Evolutionary conservation across 2,329 filamentous ascomycete genomes (phyloP).

Genomic region (Pseudophaeomoniella oleicola): DNA sequence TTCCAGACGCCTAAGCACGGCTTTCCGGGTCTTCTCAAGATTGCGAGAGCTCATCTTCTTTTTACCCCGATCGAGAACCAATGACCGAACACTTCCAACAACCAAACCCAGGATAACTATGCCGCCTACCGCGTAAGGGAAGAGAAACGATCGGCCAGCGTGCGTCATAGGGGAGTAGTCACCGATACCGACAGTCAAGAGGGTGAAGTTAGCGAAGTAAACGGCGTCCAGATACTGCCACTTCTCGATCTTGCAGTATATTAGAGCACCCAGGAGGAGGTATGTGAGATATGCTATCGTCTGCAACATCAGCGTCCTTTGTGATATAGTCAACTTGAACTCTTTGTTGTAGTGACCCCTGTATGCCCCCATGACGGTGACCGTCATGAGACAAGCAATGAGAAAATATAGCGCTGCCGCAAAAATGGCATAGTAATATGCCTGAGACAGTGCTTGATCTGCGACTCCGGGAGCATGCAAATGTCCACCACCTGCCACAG

Average conservation of each 20-base stretch:
- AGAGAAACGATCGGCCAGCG: constrained; percentile 34
- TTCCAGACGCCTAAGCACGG: constrained; percentile 15
- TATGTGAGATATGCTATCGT: constrained; percentile 27
- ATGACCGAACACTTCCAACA: constrained; percentile 32
- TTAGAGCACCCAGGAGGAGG: constrained; percentile 21
- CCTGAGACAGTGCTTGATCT: constrained; percentile 36
- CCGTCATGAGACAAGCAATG: constrained; percentile 37
- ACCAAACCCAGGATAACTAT: constrained; percentile 41
- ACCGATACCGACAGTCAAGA: constrained; percentile 41
- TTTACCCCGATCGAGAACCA: constrained; percentile 23
- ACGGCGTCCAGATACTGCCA: constrained; percentile 40
- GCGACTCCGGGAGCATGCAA: constrained; percentile 23
- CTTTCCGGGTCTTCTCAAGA: constrained; percentile 18
- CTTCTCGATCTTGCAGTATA: constrained; percentile 28
- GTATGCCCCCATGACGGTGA: constrained; percentile 41
- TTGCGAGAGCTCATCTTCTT: constrained; percentile 20
- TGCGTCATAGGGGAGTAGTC: constrained; percentile 34
- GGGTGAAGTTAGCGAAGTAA: constrained; percentile 41
- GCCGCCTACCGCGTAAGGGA: constrained; percentile 40
- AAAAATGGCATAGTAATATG: constrained; percentile 46
- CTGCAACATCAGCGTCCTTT: constrained; percentile 36
- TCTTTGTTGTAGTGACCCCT: constrained; percentile 39
- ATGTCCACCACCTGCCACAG: constrained; percentile 24
- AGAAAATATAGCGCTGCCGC: constrained; percentile 43
- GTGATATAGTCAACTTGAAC: constrained; percentile 40